These are phyloP conservation scores for Candida railenensis DNA, from an alignment of 805 yeast genomes.

Conservation along the genomic window DNA sequence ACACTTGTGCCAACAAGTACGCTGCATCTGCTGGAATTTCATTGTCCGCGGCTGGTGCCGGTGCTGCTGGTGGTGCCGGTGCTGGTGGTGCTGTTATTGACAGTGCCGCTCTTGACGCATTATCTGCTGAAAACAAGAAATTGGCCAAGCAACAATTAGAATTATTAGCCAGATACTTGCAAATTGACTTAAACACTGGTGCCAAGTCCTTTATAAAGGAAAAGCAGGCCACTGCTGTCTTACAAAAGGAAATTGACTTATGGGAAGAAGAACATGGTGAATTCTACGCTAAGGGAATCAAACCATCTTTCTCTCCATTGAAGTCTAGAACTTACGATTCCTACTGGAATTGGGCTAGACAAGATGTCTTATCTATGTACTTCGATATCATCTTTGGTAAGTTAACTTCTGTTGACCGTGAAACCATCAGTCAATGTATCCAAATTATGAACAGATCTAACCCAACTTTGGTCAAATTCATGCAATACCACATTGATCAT, in stretches of 20 bases:
- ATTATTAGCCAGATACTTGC: constrained; percentile 91
- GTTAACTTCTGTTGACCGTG: constrained; percentile 86
- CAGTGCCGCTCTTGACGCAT: constrained; percentile 89
- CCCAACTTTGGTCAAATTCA: constrained; percentile 88
- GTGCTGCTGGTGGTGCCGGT: constrained; percentile 54
- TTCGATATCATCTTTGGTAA: constrained; percentile 96
- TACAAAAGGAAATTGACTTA: constrained; percentile 89
- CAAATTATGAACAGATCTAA: constrained; percentile 97
- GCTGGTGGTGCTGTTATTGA: constrained; percentile 88
- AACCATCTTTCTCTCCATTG: constrained; percentile 84
- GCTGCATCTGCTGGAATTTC: constrained; percentile 81
- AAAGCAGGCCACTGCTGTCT: constrained; percentile 77
- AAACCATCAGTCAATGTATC: constrained; percentile 93
- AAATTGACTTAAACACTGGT: constrained; percentile 87
- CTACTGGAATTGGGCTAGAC: constrained; percentile 99
- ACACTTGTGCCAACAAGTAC: constrained; percentile 76
- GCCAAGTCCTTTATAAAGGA: constrained; percentile 79
- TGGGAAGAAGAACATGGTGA: constrained; percentile 88
- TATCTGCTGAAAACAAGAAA: constrained; percentile 66
- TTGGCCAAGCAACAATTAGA: constrained; percentile 81
- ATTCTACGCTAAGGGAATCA: constrained; percentile 85
- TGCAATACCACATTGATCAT: constrained; percentile 89
- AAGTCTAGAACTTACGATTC: constrained; percentile 97
- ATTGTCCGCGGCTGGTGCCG: constrained; percentile 63
- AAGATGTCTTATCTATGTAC: constrained; percentile 90